Evolutionary conservation across 805 yeast genomes (phyloP).

Genomic region (Candida insectorum): DNA sequence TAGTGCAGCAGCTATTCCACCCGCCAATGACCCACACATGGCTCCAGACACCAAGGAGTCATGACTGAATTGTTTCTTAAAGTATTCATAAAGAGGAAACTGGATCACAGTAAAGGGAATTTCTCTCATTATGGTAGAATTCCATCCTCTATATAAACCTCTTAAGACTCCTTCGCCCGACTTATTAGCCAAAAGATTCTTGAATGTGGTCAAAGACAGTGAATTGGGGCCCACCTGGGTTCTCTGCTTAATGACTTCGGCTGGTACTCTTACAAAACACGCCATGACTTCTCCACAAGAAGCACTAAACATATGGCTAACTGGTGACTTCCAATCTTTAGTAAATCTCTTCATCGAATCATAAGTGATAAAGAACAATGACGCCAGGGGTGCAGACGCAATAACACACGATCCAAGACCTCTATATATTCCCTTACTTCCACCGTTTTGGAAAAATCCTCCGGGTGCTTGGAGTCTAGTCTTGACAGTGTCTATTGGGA

Average conservation of each 20-base stretch:
- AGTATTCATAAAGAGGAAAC: conserved; percentile 85
- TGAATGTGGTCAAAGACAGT: conserved; percentile 71
- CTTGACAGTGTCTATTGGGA: conserved; percentile 94
- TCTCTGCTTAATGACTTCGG: conserved; percentile 92
- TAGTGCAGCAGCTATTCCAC: conserved; percentile 76
- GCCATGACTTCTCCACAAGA: conserved; percentile 91
- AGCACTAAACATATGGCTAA: conserved; percentile 82
- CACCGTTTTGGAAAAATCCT: conserved; percentile 91
- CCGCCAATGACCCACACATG: conserved; percentile 76
- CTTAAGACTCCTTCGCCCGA: conserved; percentile 74
- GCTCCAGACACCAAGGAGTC: conserved; percentile 76
- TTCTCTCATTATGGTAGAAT: conserved; percentile 88
- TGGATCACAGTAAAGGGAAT: conserved; percentile 96
- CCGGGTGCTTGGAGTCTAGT: conserved; percentile 94
- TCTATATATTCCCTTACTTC: conserved; percentile 83
- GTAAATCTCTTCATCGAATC: conserved; percentile 62
- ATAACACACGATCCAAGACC: conserved; percentile 93
- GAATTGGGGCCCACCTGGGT: conserved; percentile 58
- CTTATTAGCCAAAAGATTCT: conserved; percentile 55
- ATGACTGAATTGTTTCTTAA: conserved; percentile 58
- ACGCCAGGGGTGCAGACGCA: conserved; percentile 82
- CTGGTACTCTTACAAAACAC: conserved; percentile 92
- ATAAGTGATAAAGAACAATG: conserved; percentile 62
- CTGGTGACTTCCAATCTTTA: conserved; percentile 25
- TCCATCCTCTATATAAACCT: conserved; percentile 92